Conservation (phyloP, 2,329 filamentous ascomycete species). For the Neonectria hederae region DNA sequence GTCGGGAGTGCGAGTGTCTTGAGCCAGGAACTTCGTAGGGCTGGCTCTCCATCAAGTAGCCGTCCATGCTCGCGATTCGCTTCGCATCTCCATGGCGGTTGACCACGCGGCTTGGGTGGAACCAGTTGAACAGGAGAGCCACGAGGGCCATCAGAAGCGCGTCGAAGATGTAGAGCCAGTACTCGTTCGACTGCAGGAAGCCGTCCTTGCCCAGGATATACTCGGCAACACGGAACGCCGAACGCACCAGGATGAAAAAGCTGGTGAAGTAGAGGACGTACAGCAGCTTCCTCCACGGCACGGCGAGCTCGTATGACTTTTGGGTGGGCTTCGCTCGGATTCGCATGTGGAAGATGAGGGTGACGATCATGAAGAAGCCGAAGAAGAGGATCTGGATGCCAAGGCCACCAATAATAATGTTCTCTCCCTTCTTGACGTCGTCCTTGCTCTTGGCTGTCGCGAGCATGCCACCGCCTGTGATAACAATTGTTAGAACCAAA, state of each 20-base stretch:
- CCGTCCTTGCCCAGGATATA: conserved; percentile 50
- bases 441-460: conserved; percentile 40
- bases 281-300: conserved; percentile 47
- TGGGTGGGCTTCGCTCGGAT: conserved; percentile 34
- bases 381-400: conserved; percentile 65
- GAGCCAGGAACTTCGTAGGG: conserved; percentile 15
- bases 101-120: conserved; percentile 42
- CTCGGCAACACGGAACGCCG: conserved; percentile 54
- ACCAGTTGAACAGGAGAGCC: conserved; percentile 39
- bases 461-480: conserved; percentile 39
- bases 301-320: conserved; percentile 31
- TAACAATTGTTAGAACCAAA: neutral
- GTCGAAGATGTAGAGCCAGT: conserved; percentile 51
- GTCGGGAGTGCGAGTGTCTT: conserved; percentile 1
- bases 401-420: conserved; percentile 62
- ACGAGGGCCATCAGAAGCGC: conserved; percentile 48
- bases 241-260: conserved; percentile 52
- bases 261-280: conserved; percentile 40
- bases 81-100: conserved; percentile 31
- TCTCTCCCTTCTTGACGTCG: conserved; percentile 50
- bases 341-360: conserved; percentile 56
- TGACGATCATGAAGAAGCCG: conserved; percentile 60
- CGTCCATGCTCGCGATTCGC: conserved; percentile 37
- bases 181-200: conserved; percentile 48
- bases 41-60: conserved; percentile 39